Base-by-base conservation (phyloP, 2,329 filamentous ascomycete genomes). In the Colletotrichum theobromicola region DNA sequence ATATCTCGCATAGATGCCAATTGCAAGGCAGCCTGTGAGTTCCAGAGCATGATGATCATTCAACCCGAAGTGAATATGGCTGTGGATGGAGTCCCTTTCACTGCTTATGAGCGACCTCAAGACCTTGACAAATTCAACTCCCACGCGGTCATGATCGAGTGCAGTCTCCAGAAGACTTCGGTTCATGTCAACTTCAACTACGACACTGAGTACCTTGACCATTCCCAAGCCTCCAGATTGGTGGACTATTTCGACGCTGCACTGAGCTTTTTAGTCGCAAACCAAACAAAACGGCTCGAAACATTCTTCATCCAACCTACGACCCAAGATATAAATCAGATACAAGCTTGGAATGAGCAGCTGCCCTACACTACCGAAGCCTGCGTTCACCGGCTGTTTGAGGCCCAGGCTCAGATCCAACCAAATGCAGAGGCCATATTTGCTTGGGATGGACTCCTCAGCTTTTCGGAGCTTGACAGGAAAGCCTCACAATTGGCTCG, bases 371-470 rank as follows among this genome's bases (percentile, higher is more conserved):
- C 7, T 1, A 50, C 64, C 6, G 42, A 66, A 24, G 34, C 62
- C 4, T 74, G 72, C 28, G 42, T 74, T 21, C 72, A 74, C 30
- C 24, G 55, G 10, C 7, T 67, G 6, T 71, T 74, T n/a, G 30
- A 46, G 18, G 37, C 66, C 3, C 55, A 72, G 7, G 37, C 28
- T 4, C 24, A 15, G 28, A 32, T 26, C 21, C 61, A 35, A 13
- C 72, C 72, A 3, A 34, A 67, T 28, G 32, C 32, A 13, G 61
- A 74, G 12, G 61, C 60, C 8, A 71, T 80, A 18, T 72, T 75
- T 30, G 73, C 78, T 7, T 80, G 79, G 79, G 79, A 80, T 34
- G 78, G 78, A 0, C 16, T 42, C 15, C 30, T 79, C 9, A 79
- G 76, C 7, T 79, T 77, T 16, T 46, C 35, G 9, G 66, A 79